Percentiles rank a stretch among this genome's conserved stretches.
These are phyloP conservation scores for Grammothele lineata DNA, from an alignment of 768 basidiomycete genomes.

Conservation along the genomic window DNA sequence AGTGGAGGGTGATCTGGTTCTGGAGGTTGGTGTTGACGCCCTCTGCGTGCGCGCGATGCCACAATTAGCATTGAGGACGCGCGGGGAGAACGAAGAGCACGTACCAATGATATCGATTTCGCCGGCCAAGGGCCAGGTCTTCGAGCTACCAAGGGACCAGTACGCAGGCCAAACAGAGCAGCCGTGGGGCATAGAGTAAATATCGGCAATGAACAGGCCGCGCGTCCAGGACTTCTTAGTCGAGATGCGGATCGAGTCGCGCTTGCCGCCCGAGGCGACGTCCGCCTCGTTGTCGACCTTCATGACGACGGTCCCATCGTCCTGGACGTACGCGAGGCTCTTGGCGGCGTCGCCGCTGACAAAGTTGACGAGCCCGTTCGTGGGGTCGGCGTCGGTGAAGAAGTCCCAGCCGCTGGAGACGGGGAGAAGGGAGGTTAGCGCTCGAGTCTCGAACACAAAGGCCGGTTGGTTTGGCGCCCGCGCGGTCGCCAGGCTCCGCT, in stretches of 20 bases:
- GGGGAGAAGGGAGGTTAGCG: background rate
- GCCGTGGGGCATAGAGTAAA: constrained; percentile 66
- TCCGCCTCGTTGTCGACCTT: constrained; percentile 56
- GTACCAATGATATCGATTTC: constrained; percentile 28
- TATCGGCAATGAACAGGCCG: constrained; percentile 77
- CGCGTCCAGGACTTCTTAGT: constrained; percentile 55
- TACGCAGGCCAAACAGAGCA: constrained; percentile 63
- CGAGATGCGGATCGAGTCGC: constrained; percentile 63
- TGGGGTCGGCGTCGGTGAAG: constrained; percentile 61
- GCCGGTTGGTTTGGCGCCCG: background rate
- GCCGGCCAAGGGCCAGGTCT: constrained; percentile 24
- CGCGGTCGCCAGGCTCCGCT: background rate
- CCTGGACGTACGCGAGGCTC: constrained; percentile 56
- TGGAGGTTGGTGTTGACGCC: constrained; percentile 36
- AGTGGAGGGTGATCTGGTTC: constrained; percentile 43
- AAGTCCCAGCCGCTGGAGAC: constrained; percentile 61
- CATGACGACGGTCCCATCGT: constrained; percentile 51
- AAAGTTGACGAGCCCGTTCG: constrained; percentile 65
- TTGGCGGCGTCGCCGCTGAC: constrained; percentile 43
- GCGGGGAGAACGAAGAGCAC: background rate
- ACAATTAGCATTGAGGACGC: background rate
- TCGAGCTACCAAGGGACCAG: constrained; percentile 33
- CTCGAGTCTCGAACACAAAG: background rate
- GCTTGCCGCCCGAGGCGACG: constrained; percentile 47
- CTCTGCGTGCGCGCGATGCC: constrained; percentile 23